Conservation (phyloP, 2,329 filamentous ascomycete genomes). For the Phaeosphaeria sp. region DNA sequence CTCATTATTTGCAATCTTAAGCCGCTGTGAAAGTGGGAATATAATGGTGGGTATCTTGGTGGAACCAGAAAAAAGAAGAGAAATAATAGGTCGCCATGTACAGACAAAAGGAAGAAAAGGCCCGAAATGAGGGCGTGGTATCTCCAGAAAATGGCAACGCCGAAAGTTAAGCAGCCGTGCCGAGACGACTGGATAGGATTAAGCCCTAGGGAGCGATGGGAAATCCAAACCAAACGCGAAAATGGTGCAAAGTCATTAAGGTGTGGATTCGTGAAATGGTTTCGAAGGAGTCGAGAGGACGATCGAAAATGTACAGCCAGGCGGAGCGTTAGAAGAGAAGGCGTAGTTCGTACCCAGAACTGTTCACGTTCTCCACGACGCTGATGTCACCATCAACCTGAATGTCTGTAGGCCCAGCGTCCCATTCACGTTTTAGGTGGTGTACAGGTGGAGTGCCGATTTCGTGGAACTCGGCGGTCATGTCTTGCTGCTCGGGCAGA, state of each 20-base stretch:
- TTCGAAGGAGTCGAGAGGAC: constrained; percentile 16
- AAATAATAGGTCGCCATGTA: constrained; percentile 25
- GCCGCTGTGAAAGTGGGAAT: constrained; percentile 30
- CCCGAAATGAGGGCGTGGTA: constrained; percentile 35
- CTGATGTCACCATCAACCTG: constrained; percentile 57
- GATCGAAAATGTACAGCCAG: constrained; percentile 11
- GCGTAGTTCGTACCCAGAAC: constrained; percentile 57
- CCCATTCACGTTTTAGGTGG: constrained; percentile 61
- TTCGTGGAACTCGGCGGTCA: constrained; percentile 75
- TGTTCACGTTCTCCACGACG: constrained; percentile 52
- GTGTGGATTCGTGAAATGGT: constrained; percentile 21
- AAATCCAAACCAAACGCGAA: constrained; percentile 29
- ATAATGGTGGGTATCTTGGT: constrained; percentile 49
- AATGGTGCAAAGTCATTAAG: constrained; percentile 44
- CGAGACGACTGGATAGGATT: constrained; percentile 21
- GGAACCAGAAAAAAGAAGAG: constrained; percentile 30
- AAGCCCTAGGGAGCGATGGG: constrained; percentile 16
- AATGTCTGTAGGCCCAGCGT: constrained; percentile 55
- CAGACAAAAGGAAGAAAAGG: constrained; percentile 30
- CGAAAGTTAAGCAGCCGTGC: constrained; percentile 16
- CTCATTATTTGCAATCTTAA: constrained; percentile 33
- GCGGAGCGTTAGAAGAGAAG: constrained; percentile 51
- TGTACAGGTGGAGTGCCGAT: constrained; percentile 55
- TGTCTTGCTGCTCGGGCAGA: constrained; percentile 88
- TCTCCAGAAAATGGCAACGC: constrained; percentile 34